Evolutionary conservation across 805 yeast species (phyloP).

Genomic region (Cephaloascus fragrans): DNA sequence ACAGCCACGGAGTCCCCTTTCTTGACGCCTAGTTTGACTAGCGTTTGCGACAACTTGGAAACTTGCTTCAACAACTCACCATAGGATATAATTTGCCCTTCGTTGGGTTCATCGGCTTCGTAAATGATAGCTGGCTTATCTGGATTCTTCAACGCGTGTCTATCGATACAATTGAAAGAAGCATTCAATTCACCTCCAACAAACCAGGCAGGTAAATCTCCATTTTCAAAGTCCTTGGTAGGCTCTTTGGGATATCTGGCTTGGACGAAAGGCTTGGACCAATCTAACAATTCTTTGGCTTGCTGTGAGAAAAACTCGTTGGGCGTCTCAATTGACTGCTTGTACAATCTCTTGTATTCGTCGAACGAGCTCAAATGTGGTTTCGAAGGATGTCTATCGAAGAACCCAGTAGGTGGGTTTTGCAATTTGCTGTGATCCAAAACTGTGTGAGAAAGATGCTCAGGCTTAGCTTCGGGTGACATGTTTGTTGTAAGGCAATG

Average conservation of each 20-base stretch:
- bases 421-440: slow-evolving; percentile 20
- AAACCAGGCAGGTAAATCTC: slow-evolving; percentile 61
- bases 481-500: too few relatives aligned
- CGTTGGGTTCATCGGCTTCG: slow-evolving; percentile 73
- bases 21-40: slow-evolving; percentile 53
- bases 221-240: slow-evolving; percentile 37
- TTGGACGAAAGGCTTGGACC: slow-evolving; percentile 42
- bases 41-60: slow-evolving; percentile 60
- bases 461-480: too few relatives aligned
- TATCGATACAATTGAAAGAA: slow-evolving; percentile 71
- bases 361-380: slow-evolving; percentile 41
- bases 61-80: slow-evolving; percentile 66
- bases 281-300: slow-evolving; percentile 38
- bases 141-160: slow-evolving; percentile 68
- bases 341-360: slow-evolving; percentile 39
- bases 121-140: slow-evolving; percentile 65
- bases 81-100: slow-evolving; percentile 53
- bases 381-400: slow-evolving; percentile 31
- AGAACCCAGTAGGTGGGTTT: slow-evolving; percentile 28
- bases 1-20: slow-evolving; percentile 86
- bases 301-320: slow-evolving; percentile 42
- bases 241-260: slow-evolving; percentile 36
- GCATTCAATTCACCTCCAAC: slow-evolving; percentile 75
- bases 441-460: too few relatives aligned
- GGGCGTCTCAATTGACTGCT: slow-evolving; percentile 49